Base-by-base conservation (phyloP, 2,329 filamentous ascomycete species). In the Scopulariopsis brevicaulis region DNA sequence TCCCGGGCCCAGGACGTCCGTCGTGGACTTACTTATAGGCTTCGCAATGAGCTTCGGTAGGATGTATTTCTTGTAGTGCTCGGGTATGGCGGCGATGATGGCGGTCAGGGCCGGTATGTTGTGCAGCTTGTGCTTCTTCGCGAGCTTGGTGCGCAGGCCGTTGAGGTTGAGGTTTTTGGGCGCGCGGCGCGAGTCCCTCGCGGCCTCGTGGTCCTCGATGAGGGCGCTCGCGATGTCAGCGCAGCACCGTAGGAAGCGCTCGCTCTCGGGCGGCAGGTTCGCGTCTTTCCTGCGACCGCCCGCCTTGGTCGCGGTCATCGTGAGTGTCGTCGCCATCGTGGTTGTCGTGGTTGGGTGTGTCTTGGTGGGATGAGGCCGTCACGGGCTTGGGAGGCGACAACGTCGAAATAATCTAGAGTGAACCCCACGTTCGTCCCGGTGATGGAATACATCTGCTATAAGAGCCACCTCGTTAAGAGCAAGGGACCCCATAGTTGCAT, bases 61-160 rank as follows among this genome's bases (percentile, higher is more conserved):
- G 61, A 99, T 96, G 67, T 97, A 97, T 76, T 97, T 99, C 78
- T 97, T 99, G 76, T 97, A 96, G 71, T 97, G 92, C 70, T 99
- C 94, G n/a, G 95, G 95, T 40, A 99, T 93, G 11, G 94, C 94
- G 58, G 94, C 90, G 68, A 99, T 97, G 68, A 99, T 99, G 60
- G 94, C 93, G 10, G 93, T 97, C 63, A 99, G 77, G 28, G 95
- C 90, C 35, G 94, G 94, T 64, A 96, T 89, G 61, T 84, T 90
- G 70, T 84, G 87, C 61, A 99, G 77, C 69, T 85, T 88, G 75
- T 97, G 91, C 75, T 96, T 97, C 75, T 94, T 96, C 53, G 94
- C 83, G 61, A 96, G 84, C 68, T 92, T 92, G 58, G 89, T 85
- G 53, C 94, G 86, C 63, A 99, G 73, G 59, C 84, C 80, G 73